Evolutionary conservation across 2,329 filamentous ascomycete species (phyloP).

Genomic region (Blastomyces gilchristii): DNA sequence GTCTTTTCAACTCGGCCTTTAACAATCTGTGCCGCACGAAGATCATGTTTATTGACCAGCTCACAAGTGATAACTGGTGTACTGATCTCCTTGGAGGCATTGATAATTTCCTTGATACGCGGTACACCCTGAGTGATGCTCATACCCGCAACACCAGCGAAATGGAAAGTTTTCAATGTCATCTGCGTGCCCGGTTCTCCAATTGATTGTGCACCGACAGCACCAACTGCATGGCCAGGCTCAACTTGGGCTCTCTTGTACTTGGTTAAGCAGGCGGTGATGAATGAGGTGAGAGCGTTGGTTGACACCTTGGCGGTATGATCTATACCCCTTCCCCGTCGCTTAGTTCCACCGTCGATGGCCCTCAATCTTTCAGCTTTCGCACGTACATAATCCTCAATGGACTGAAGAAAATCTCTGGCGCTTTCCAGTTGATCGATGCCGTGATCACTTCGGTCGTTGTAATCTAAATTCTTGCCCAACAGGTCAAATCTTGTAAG

Average conservation of each 20-base stretch:
- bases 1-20: slow-evolving; percentile 95
- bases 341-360: slow-evolving; percentile 22
- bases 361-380: slow-evolving; percentile 50
- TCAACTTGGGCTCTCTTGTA: slow-evolving; percentile 87
- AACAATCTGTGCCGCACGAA: slow-evolving; percentile 76
- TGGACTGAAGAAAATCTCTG: slow-evolving; percentile 68
- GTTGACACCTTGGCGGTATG: slow-evolving; percentile 76
- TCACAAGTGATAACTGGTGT: slow-evolving; percentile 89
- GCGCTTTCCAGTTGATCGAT: slow-evolving; percentile 73
- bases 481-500: slow-evolving; percentile 54
- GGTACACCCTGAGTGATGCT: slow-evolving; percentile 98
- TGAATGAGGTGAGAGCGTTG: slow-evolving; percentile 62
- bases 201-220: slow-evolving; percentile 93
- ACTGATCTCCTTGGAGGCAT: slow-evolving; percentile 85
- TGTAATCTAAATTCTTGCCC: slow-evolving; percentile 54
- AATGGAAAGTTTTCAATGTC: slow-evolving; percentile 99
- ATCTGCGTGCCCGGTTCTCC: slow-evolving; percentile 98
- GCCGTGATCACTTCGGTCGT: slow-evolving; percentile 56
- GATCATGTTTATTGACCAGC: slow-evolving; percentile 61
- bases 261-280: slow-evolving; percentile 73
- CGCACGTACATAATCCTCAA: slow-evolving; percentile 60
- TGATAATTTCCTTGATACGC: slow-evolving; percentile 99
- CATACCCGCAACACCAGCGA: slow-evolving; percentile 98
- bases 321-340: slow-evolving; percentile 40
- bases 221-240: slow-evolving; percentile 89